Evolutionary conservation across 1,139 yeast genomes (phyloP).

Genomic region (Lodderomyces metapsilosis): DNA sequence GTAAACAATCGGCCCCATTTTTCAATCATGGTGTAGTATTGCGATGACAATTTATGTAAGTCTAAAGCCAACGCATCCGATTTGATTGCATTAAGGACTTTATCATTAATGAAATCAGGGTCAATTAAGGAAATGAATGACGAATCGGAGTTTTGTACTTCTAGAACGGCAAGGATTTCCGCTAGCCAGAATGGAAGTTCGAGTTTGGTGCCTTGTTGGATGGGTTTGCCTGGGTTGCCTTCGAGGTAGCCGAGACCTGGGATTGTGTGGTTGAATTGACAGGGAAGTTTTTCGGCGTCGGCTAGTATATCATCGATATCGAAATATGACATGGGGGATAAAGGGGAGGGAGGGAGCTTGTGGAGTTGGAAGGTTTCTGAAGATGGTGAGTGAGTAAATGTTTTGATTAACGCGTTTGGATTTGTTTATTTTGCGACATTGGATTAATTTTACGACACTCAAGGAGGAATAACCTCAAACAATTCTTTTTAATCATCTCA

Average conservation of each 20-base stretch:
- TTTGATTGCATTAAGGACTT: conserved; percentile 78
- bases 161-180: conserved; percentile 64
- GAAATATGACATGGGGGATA: conserved; percentile 46
- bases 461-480: too few relatives aligned
- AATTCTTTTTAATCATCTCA: not conserved
- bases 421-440: too few relatives aligned
- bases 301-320: conserved; percentile 88
- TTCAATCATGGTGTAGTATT: conserved; percentile 66
- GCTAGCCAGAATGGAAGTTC: conserved; percentile 93
- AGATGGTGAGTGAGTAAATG: not conserved
- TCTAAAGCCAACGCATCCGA: conserved; percentile 70
- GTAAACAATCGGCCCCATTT: conserved; percentile 73
- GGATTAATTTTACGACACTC: too few relatives aligned
- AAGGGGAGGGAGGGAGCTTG: too few relatives aligned
- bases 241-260: conserved; percentile 89
- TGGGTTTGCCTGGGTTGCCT: conserved; percentile 70
- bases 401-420: too few relatives aligned
- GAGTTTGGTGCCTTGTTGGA: conserved; percentile 62
- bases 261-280: conserved; percentile 71
- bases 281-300: conserved; percentile 68
- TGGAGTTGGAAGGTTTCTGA: not conserved
- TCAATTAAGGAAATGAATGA: conserved; percentile 53
- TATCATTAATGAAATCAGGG: conserved; percentile 64
- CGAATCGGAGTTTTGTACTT: conserved; percentile 32
- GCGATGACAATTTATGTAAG: conserved; percentile 61